Percentiles rank a stretch among this genome's conserved stretches.
phyloP scores from a whole-genome alignment of 306 rosid genomes.

The Luffa aegyptiaca region DNA sequence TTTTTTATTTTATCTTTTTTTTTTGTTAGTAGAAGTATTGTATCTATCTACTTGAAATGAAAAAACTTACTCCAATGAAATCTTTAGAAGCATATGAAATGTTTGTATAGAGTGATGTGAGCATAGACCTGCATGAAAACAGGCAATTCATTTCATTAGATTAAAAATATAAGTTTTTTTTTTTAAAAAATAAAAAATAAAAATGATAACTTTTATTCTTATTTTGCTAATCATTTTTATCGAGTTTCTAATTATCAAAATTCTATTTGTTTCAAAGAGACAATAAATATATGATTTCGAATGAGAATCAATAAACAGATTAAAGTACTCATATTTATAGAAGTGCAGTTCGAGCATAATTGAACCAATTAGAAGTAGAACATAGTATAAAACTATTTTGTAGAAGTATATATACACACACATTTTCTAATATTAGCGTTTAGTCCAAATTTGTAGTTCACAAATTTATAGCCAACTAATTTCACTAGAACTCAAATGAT shows the following conservation, averaged over 20 bases:
- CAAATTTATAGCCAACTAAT: neutral
- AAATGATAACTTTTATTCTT: neutral
- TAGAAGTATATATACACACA: no score
- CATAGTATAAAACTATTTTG: no score
- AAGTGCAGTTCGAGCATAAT: neutral
- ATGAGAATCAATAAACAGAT: no score
- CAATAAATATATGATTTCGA: no score
- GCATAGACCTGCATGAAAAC: conserved; percentile 7
- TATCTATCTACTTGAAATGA: neutral
- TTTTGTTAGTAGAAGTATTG: neutral
- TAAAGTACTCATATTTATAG: neutral
- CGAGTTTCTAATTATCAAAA: no score
- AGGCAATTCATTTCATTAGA: neutral
- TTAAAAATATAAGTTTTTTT: neutral
- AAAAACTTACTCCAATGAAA: conserved; percentile 8
- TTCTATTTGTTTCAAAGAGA: no score
- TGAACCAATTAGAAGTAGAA: neutral
- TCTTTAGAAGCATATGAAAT: conserved; percentile 44
- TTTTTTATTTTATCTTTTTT: no score
- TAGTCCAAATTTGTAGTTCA: no score
- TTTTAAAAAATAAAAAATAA: neutral
- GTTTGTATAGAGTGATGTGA: conserved; percentile 37
- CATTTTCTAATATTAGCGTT: no score
- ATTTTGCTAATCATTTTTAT: no score
- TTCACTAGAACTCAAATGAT: no score